Evolutionary conservation across 148 eudicot species (phyloP).

Genomic region (Heliosperma pusillum): DNA sequence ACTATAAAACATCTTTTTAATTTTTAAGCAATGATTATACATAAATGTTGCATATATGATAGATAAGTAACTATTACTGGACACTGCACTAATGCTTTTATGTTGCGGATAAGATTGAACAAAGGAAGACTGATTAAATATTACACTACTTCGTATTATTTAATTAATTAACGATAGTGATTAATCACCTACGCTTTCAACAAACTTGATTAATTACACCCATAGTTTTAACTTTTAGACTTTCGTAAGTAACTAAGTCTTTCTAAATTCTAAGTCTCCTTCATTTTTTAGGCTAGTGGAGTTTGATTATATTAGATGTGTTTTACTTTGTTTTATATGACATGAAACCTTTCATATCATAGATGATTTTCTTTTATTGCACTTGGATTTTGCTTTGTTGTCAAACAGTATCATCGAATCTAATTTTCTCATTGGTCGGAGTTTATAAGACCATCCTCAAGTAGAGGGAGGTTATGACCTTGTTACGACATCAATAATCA

Average conservation of each 20-base stretch:
- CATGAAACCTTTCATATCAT: no score
- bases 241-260: neutral
- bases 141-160: neutral
- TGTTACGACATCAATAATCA: no score
- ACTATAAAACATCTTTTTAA: slow-evolving; percentile 10
- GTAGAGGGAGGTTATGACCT: no score
- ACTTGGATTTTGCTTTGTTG: no score
- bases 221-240: neutral
- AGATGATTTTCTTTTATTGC: no score
- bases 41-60: neutral
- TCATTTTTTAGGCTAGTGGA: neutral
- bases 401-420: no score
- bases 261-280: neutral
- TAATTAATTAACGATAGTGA: slow-evolving; percentile 10
- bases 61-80: slow-evolving; percentile 13
- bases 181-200: slow-evolving; percentile 12
- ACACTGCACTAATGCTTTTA: neutral
- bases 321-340: no score
- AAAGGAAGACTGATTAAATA: neutral
- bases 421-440: no score
- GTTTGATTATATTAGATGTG: no score
- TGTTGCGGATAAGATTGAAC: neutral
- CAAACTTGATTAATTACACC: neutral
- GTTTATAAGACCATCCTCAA: no score
- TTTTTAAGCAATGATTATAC: slow-evolving; percentile 7